Evolutionary conservation across 202 grass and related monocot genomes (phyloP).

Genomic region (Hordeum pubiflorum): DNA sequence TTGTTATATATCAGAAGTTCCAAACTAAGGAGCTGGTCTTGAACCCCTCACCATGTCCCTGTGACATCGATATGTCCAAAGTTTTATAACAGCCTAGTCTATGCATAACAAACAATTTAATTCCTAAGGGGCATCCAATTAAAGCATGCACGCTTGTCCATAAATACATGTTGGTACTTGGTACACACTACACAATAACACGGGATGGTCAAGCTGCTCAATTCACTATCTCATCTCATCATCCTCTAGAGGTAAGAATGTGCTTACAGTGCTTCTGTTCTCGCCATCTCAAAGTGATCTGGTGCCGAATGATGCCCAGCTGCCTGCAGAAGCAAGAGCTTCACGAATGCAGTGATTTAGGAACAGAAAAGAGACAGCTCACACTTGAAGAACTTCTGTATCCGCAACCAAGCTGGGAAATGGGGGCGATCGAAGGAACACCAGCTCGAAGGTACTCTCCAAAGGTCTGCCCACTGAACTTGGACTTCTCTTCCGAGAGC

Average conservation of each 20-base stretch:
- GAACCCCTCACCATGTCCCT: not conserved
- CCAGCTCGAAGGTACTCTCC: constrained; percentile 22
- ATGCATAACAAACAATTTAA: constrained; percentile 17
- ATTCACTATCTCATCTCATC: not conserved
- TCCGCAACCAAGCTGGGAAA: constrained; percentile 2
- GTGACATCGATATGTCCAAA: constrained; percentile 9
- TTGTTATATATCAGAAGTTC: not conserved
- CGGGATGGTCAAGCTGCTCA: not conserved
- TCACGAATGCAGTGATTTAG: not conserved
- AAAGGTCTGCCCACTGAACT: constrained; percentile 39
- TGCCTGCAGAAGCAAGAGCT: constrained; percentile 22
- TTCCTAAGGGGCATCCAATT: constrained; percentile 3
- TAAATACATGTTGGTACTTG: not conserved
- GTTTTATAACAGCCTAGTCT: not conserved
- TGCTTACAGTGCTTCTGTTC: not conserved
- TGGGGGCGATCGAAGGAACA: not conserved
- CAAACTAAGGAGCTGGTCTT: not conserved
- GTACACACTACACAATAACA: not conserved
- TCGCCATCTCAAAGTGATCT: constrained; percentile 14
- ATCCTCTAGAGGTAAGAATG: not conserved
- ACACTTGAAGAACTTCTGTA: constrained; percentile 41
- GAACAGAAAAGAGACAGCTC: not conserved
- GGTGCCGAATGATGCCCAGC: constrained; percentile 21
- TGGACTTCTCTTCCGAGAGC: not conserved
- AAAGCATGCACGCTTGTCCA: not conserved